These are phyloP conservation scores for Paxillus involutus DNA, from an alignment of 768 basidiomycete genomes.

Conservation along the genomic window DNA sequence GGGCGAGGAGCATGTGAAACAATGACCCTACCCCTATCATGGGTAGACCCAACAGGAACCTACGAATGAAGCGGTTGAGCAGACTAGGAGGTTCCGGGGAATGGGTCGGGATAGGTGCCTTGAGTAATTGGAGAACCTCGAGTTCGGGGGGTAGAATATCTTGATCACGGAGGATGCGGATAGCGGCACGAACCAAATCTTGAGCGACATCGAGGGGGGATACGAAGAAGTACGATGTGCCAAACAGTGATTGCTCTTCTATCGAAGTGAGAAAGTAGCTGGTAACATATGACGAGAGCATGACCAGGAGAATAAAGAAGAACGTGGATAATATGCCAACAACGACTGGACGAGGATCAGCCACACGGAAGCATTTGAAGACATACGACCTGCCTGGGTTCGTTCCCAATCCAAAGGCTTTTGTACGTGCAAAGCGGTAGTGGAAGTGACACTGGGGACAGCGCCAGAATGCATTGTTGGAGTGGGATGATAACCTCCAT, in stretches of 20 bases:
- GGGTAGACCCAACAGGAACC: constrained; percentile 77
- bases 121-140: constrained; percentile 12
- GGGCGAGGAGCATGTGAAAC: constrained; percentile 66
- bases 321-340: constrained; percentile 60
- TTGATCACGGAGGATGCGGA: constrained; percentile 61
- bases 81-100: constrained; percentile 42
- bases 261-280: constrained; percentile 63
- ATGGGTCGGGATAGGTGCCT: constrained; percentile 15
- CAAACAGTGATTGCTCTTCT: constrained; percentile 48
- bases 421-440: constrained; percentile 76
- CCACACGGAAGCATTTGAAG: constrained; percentile 2
- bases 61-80: constrained; percentile 55
- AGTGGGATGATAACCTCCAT: constrained; percentile 67
- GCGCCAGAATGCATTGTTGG: constrained; percentile 69
- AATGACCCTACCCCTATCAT: constrained; percentile 76
- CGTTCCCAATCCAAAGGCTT: constrained; percentile 69
- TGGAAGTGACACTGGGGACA: constrained; percentile 81
- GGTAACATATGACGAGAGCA: constrained; percentile 69
- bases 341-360: constrained; percentile 47
- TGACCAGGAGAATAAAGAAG: constrained; percentile 63
- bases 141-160: constrained; percentile 37
- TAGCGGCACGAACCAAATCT: constrained; percentile 60
- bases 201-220: constrained; percentile 58
- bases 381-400: constrained; percentile 56
- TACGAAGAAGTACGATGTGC: constrained; percentile 39